These are phyloP conservation scores for Trichodelitschia bisporula DNA, from an alignment of 495 filamentous ascomycete genomes.

Conservation along the genomic window DNA sequence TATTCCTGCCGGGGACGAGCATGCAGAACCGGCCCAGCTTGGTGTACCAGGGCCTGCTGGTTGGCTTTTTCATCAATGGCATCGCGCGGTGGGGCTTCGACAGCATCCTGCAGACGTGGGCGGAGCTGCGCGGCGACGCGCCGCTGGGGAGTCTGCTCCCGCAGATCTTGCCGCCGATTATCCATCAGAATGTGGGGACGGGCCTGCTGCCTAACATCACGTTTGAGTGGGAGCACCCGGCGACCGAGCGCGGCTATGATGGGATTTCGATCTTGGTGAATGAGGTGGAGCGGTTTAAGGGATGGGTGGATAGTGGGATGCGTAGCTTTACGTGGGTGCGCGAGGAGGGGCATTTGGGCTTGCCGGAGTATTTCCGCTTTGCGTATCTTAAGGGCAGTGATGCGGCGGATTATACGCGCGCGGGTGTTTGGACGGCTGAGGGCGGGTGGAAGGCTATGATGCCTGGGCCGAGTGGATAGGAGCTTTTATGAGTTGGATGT, in stretches of 20 bases:
- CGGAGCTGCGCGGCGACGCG: slow-evolving; percentile 40
- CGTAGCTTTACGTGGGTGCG: slow-evolving; percentile 9
- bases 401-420: slow-evolving; percentile 52
- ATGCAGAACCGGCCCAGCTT: slow-evolving; percentile 59
- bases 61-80: slow-evolving; percentile 83
- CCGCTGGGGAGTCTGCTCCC: slow-evolving; percentile 49
- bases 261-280: slow-evolving; percentile 80
- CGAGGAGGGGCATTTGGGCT: slow-evolving; percentile 1
- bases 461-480: slow-evolving; percentile 17
- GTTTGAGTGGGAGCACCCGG: slow-evolving; percentile 24
- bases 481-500: too few species aligned
- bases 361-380: slow-evolving; percentile 64
- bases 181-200: slow-evolving; percentile 13
- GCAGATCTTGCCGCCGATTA: slow-evolving; percentile 20
- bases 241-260: slow-evolving; percentile 24
- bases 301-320: slow-evolving; percentile 9
- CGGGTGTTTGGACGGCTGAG: slow-evolving; percentile 48
- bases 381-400: slow-evolving; percentile 44
- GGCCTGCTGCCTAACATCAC: slow-evolving; percentile 22
- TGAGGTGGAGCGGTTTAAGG: slow-evolving; percentile 57
- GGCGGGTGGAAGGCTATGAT: slow-evolving; percentile 42
- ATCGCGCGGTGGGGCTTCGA: slow-evolving; percentile 87
- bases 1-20: slow-evolving; percentile 59
- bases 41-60: slow-evolving; percentile 64
- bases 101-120: slow-evolving; percentile 63